A percentile compares a stretch with the other conserved stretches of the same genome.
Conservation (phyloP, 352 stramenopile species). For the Plasmopara viticola region DNA sequence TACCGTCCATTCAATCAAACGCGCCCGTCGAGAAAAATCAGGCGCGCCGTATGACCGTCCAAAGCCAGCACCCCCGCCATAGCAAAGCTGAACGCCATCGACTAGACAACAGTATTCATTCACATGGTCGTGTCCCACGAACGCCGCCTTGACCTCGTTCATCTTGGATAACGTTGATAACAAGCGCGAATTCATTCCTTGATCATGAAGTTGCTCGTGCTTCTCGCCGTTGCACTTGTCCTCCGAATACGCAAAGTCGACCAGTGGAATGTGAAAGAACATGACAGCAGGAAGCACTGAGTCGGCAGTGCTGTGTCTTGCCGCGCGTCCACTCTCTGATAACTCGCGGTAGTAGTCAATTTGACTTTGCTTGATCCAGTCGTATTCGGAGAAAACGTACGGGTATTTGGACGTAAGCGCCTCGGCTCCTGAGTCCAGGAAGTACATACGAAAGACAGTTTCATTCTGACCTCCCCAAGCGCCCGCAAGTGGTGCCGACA, state of each 20-base stretch:
- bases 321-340: slow-evolving; percentile 17
- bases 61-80: slow-evolving; percentile 47
- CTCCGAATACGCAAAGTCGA: slow-evolving; percentile 31
- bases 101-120: slow-evolving; percentile 53
- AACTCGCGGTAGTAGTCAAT: slow-evolving; percentile 38
- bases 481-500: slow-evolving; percentile 28
- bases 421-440: slow-evolving; percentile 40
- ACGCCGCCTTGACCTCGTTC: slow-evolving; percentile 55
- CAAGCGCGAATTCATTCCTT: slow-evolving; percentile 37
- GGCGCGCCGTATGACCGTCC: slow-evolving; percentile 26
- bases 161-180: slow-evolving; percentile 36
- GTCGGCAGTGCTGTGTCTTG: slow-evolving; percentile 13
- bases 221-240: slow-evolving; percentile 26
- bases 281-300: slow-evolving; percentile 38
- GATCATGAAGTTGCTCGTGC: slow-evolving; percentile 32
- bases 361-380: slow-evolving; percentile 49
- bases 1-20: slow-evolving; percentile 53
- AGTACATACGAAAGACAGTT: slow-evolving; percentile 55
- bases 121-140: slow-evolving; percentile 53
- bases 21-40: slow-evolving; percentile 34
- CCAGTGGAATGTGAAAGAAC: slow-evolving; percentile 65
- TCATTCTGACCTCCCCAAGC: slow-evolving; percentile 24
- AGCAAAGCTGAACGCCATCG: slow-evolving; percentile 45
- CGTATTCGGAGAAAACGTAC: slow-evolving; percentile 32
- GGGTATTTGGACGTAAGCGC: slow-evolving; percentile 28